Conservation (phyloP, 495 filamentous ascomycete species). For the Trichoderma gamsii region DNA sequence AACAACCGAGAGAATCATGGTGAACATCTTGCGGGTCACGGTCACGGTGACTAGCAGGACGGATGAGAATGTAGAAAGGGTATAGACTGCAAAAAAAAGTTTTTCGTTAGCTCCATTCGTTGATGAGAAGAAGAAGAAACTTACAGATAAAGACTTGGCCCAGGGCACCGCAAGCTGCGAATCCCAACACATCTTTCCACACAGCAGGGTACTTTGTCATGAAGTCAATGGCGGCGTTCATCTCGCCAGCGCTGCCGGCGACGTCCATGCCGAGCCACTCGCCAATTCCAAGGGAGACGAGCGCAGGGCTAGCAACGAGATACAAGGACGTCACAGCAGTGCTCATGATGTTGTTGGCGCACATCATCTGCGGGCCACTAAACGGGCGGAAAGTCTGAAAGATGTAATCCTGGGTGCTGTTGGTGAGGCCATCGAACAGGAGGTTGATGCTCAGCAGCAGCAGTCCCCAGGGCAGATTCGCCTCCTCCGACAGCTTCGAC, state of each 20-base stretch:
- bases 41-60: constrained; percentile 93
- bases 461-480: constrained; percentile 68
- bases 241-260: constrained; percentile 57
- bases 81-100: constrained; percentile 60
- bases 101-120: not conserved
- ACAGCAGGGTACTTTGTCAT: constrained; percentile 69
- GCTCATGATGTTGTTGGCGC: constrained; percentile 85
- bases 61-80: constrained; percentile 82
- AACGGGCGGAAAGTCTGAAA: constrained; percentile 72
- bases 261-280: constrained; percentile 62
- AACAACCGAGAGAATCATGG: constrained; percentile 92
- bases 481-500: constrained; percentile 37
- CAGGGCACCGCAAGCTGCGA: constrained; percentile 86
- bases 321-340: constrained; percentile 69
- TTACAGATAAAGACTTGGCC: constrained; percentile 94
- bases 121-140: constrained; percentile 23
- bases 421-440: constrained; percentile 91
- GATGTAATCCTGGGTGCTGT: constrained; percentile 93
- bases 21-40: constrained; percentile 97
- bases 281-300: constrained; percentile 59
- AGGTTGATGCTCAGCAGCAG: constrained; percentile 85
- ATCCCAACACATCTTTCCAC: constrained; percentile 77
- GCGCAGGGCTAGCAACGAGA: constrained; percentile 69
- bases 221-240: constrained; percentile 73
- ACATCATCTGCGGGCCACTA: constrained; percentile 97